Evolutionary conservation across 139 green algal genomes (phyloP).

Genomic region (Chlorella sp.): DNA sequence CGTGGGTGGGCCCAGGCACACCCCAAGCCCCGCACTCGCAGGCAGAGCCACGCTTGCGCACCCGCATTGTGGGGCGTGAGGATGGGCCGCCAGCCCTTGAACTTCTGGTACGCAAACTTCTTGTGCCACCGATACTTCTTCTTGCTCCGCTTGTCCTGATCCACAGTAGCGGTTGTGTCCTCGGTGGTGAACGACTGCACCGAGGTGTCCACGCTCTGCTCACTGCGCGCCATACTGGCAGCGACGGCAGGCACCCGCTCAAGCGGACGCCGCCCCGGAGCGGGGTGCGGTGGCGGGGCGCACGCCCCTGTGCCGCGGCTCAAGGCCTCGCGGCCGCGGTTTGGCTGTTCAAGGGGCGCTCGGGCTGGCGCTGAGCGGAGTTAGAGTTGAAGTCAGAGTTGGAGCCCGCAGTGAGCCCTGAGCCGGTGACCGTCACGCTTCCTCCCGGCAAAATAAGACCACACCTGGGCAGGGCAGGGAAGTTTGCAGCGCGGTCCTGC

Average conservation of each 20-base stretch:
- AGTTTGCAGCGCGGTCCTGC: too few species aligned
- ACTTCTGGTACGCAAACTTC: conserved; percentile 37
- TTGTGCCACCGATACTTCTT: conserved; percentile 30
- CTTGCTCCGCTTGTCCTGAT: not conserved
- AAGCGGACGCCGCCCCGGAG: not conserved
- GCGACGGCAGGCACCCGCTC: too few species aligned
- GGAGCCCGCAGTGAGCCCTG: too few species aligned
- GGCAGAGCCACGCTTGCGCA: not conserved
- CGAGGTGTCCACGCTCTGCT: not conserved
- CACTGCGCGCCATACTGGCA: conserved; percentile 8
- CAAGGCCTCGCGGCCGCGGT: not conserved
- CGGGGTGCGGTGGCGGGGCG: too few species aligned
- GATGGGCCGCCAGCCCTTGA: conserved; percentile 24
- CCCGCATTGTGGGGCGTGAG: conserved; percentile 13
- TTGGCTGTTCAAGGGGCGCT: not conserved
- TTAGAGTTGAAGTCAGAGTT: too few species aligned
- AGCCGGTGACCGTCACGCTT: too few species aligned
- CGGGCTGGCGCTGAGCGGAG: not conserved
- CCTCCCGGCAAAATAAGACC: too few species aligned
- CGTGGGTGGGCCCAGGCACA: not conserved
- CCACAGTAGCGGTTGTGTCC: conserved; percentile 1
- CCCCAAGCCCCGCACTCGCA: not conserved
- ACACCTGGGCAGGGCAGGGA: too few species aligned
- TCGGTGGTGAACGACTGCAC: conserved; percentile 18
- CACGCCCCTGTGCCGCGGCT: not conserved